phyloP scores from a whole-genome alignment of 2,329 filamentous ascomycete genomes.

The Calonectria crousiana region DNA sequence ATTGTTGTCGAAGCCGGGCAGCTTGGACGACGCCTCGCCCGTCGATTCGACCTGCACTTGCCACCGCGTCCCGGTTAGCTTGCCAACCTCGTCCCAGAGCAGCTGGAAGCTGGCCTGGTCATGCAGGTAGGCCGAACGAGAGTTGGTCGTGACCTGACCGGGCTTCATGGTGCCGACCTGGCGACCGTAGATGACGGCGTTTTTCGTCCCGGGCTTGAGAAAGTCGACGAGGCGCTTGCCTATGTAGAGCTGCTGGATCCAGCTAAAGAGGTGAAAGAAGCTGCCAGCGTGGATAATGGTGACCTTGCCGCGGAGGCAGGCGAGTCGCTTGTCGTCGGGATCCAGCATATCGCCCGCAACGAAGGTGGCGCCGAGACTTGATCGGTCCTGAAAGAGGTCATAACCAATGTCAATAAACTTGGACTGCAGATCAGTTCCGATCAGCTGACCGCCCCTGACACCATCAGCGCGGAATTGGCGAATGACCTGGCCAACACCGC shows the following conservation, averaged over 20 bases:
- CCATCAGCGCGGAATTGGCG: constrained; percentile 65
- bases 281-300: constrained; percentile 63
- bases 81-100: constrained; percentile 67
- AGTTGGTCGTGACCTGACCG: constrained; percentile 34
- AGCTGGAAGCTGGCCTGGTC: constrained; percentile 62
- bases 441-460: constrained; percentile 60
- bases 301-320: constrained; percentile 53
- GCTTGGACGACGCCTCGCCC: constrained; percentile 37
- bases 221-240: constrained; percentile 60
- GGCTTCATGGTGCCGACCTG: constrained; percentile 58
- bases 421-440: constrained; percentile 61
- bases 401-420: constrained; percentile 70
- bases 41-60: constrained; percentile 55
- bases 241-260: constrained; percentile 60
- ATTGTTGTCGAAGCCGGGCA: constrained; percentile 44
- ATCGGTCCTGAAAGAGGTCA: constrained; percentile 72
- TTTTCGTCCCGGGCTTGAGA: constrained; percentile 56
- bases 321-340: constrained; percentile 51
- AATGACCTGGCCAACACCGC: constrained; percentile 63
- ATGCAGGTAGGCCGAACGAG: constrained; percentile 58
- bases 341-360: constrained; percentile 64
- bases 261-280: constrained; percentile 64
- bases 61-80: constrained; percentile 63
- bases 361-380: constrained; percentile 60
- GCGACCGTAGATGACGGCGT: constrained; percentile 63